Conservation (phyloP, 495 filamentous ascomycete species). For the Sphaerosporella brunnea region DNA sequence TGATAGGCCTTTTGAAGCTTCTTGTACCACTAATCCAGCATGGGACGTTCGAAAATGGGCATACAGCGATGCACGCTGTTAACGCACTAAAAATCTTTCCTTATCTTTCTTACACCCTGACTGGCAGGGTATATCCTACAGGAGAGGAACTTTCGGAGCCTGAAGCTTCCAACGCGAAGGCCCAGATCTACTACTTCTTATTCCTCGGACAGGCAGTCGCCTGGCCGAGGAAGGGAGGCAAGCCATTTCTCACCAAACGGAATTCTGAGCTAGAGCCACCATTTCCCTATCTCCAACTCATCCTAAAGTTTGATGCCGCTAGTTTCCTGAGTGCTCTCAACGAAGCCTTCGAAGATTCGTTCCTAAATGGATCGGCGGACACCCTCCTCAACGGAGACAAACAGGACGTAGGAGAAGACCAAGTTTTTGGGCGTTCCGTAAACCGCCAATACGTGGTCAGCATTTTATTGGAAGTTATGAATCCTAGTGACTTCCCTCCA, state of each 20-base stretch:
- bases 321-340: slow-evolving; percentile 92
- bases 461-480: slow-evolving; percentile 80
- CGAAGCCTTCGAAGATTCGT: slow-evolving; percentile 90
- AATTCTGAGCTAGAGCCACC: slow-evolving; percentile 39
- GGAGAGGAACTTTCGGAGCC: slow-evolving; percentile 52
- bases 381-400: slow-evolving; percentile 34
- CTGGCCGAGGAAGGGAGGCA: slow-evolving; percentile 42
- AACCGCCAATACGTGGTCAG: slow-evolving; percentile 81
- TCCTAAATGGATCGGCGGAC: slow-evolving; percentile 48
- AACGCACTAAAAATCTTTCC: slow-evolving; percentile 87
- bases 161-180: slow-evolving; percentile 57
- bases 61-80: slow-evolving; percentile 35
- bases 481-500: slow-evolving; percentile 46
- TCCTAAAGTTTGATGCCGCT: slow-evolving; percentile 71
- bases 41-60: slow-evolving; percentile 31
- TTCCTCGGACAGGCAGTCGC: slow-evolving; percentile 61
- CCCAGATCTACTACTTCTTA: slow-evolving; percentile 75
- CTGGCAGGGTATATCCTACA: slow-evolving; percentile 76
- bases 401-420: slow-evolving; percentile 39
- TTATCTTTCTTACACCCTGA: slow-evolving; percentile 84
- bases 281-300: slow-evolving; percentile 65
- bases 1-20: slow-evolving; percentile 65
- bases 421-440: slow-evolving; percentile 51
- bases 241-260: slow-evolving; percentile 36
- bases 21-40: slow-evolving; percentile 42